Base-by-base conservation (phyloP, 345 rosid species). In the Clausena lansium region DNA sequence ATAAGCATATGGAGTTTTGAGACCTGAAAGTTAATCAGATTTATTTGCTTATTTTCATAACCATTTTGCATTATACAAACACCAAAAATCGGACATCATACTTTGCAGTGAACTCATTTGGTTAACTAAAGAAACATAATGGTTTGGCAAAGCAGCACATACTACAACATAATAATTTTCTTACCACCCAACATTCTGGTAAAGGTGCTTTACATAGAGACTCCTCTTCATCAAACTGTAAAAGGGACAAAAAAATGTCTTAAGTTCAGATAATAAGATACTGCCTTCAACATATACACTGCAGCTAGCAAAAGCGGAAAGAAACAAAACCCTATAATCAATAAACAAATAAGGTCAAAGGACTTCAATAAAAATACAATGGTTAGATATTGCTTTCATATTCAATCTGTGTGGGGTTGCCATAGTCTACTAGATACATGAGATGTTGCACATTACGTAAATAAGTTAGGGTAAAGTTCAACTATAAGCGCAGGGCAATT, bases 121-220 rank as follows among this genome's bases (percentile, higher is more conserved):
- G 27, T 47, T 30, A 57, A 67, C 39, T 28, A 60, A 11, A 59
- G 27, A 47, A 5, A 39, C 22, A 8, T 24, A 35, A 65, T 11
- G 19, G 77, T 36, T 39, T 54, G 41, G 32, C 47, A 39, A 58
- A 20, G 30, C 62, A 76, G 32, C 76, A 38, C 57, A 52, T 52
- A 32, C 68, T 27, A 36, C 33, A 64, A 14, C 6, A 45, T 45
- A 15, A 74, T n/a, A 74, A 73, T 57, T 71, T 70, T 32, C 91
- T 86, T 81, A 95, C 99, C 98, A 89, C 97, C 98, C 99, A 95
- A 81, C 94, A 86, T 82, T 93, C 99, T 60, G 99, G 90, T 71
- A 95, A 86, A 72, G 97, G 95, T 80, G 94, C 85, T 69, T 65
- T 77, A 38, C 81, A 88, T 76, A 93, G 73, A 69, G 84, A 79